Base-by-base conservation (phyloP, 164 flowering plant species). In the Protea cynaroides region DNA sequence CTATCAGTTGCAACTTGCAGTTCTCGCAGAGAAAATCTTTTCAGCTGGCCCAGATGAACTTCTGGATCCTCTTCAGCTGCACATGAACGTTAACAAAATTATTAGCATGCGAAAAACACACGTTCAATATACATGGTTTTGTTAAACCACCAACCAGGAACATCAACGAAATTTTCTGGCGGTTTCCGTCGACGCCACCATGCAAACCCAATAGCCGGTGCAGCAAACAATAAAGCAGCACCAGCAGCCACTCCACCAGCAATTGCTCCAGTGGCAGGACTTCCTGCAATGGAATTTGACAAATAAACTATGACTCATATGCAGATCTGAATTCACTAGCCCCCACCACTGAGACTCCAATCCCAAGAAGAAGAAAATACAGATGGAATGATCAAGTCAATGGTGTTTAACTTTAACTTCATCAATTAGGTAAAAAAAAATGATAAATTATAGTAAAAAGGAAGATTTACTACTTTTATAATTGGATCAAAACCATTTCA, bases 1-100 rank as follows among this genome's bases (percentile, higher is more conserved):
- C 50, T 59, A 72, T 80, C 82, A 24, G 81, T 80, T n/a, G 84
- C 84, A 63, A 78, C 81, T 63, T 71, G 82, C 22, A 80, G 64
- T 65, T 80, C 84, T 29, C 80, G 75, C 24, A 80, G 58, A 25
- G 82, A 80, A 58, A 80, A 80, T 53, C 79, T 69, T 62, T 78
- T 80, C 14, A 80, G 80, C 61, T 80, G 84, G 13, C 84, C 84
- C 52, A 80, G 70, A 59, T 76, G 84, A 60, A 80, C 82, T 67
- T 80, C 83, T 1, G 83, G 83, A 70, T 80, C 81, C 71, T 80
- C 84, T 53, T 78, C 84, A 62, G 82, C 84, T 78, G 79, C 57
- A 69, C 52, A 18, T 9, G 17, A 18, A 49, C 15, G 52, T 49
- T 15, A 49, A 49, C 52, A 49, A 49, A 2, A 3, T 49, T 49